phyloP scores from a whole-genome alignment of 352 stramenopile genomes.

The Phytophthora multivora region DNA sequence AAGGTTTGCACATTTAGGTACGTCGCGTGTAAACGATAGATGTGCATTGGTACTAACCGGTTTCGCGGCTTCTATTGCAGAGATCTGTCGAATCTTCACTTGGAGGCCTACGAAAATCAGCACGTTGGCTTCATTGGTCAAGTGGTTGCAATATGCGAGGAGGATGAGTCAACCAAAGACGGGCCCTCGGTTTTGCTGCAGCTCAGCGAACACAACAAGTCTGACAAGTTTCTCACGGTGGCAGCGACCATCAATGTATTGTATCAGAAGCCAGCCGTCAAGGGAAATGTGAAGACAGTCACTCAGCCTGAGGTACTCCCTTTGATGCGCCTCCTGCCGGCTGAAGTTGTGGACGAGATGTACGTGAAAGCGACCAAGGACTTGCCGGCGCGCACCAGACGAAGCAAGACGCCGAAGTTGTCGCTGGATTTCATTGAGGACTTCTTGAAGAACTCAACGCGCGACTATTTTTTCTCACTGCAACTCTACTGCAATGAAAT shows the following conservation, averaged over 20 bases:
- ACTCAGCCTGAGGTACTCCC: constrained; percentile 18
- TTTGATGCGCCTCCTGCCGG: constrained; percentile 38
- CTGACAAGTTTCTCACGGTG: constrained; percentile 24
- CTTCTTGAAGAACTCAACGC: constrained; percentile 14
- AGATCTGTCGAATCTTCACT: constrained; percentile 20
- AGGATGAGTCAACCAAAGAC: constrained; percentile 1
- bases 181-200: constrained; percentile 21
- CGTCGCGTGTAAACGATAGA: too few relatives aligned
- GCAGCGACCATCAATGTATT: constrained; percentile 26
- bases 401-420: constrained; percentile 13
- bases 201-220: constrained; percentile 24
- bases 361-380: constrained; percentile 13
- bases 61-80: constrained; percentile 11
- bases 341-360: constrained; percentile 29
- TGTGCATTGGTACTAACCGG: constrained; percentile 1
- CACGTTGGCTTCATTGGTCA: constrained; percentile 37
- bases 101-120: constrained; percentile 36
- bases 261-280: constrained; percentile 27
- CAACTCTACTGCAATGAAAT: constrained; percentile 32
- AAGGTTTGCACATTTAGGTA: constrained; percentile 38
- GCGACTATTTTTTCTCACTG: constrained; percentile 41
- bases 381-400: not conserved
- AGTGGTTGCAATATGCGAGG: constrained; percentile 10
- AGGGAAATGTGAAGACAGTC: constrained; percentile 19
- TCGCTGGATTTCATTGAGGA: constrained; percentile 29